Evolutionary conservation across 768 basidiomycete genomes (phyloP), one percentile per base, ranked within the genome.

Genomic region (Mycena capillaripes): DNA sequence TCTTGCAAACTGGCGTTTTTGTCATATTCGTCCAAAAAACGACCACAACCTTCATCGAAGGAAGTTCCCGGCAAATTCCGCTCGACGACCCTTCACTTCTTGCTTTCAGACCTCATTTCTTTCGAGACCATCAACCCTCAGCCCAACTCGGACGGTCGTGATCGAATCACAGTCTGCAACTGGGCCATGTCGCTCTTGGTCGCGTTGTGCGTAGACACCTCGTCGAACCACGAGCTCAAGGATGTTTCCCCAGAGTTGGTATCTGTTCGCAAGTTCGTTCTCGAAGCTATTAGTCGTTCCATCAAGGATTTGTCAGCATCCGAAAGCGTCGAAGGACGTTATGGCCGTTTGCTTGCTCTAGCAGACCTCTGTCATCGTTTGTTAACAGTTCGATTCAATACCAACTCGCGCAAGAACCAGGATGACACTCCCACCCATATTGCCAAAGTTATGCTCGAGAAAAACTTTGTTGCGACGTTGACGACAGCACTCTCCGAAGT

Each of bases 401-500:
- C 84, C 8, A 80, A 84, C 40, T 87, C 89, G 64, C 85, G 91
- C 53, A 90, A 88, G 74, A 84, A 86, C 46, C 86, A 88, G 67
- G 91, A 91, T 55, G 97, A 96, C 59, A 88, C 88, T n/a, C 93
- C 93, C 4, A 93, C 97, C 10, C 97, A 98, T 72, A 89, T 99
- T 62, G 96, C 97, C 25, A 98, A 98, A 84, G 89, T 97, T 73
- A 99, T 99, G 98, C 83, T 99, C 60, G 98, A 99, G 86, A 98
- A 98, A 85, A 95, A 95, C 78, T 97, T 95, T 74, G 98, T 98
- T 19, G 89, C 93, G 5, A 92, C 93, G 1, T 84, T 99, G 40
- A 98, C 98, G 0, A 93, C 86, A 50, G 93, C 96, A 14, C 86
- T 98, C 21, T 92, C 94, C 6, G 98, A 99, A 63, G 91, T 97